Evolutionary conservation across 495 filamentous ascomycete species (phyloP), one percentile per base, ranked within the genome.

Genomic region (Ascodesmis nigricans): DNA sequence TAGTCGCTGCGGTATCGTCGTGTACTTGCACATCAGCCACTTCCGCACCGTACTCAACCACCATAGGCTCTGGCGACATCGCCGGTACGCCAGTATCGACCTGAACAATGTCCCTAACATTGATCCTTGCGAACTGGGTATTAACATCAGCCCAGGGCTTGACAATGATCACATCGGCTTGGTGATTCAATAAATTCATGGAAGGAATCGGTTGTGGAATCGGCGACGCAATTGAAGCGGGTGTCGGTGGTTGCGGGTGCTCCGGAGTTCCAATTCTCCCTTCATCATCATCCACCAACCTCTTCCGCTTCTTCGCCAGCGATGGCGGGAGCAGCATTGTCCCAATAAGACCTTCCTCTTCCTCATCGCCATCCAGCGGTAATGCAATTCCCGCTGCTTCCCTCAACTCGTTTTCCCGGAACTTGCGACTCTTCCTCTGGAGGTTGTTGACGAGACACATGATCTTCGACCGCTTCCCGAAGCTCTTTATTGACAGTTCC

Each of bases 401-500:
- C 21, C 36, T 34, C 1, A 38, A 17, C 0, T 20, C 35, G 29
- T 44, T 5, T 3, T 36, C 23, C 20, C 3, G 19, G 17, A 39
- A 46, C 27, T 29, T 38, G 3, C 3, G 7, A 5, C 47, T 50
- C 15, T 22, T 16, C 14, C 2, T 22, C 28, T 30, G 24, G 7
- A 50, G 21, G 3, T 16, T 20, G 2, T 36, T 27, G 6, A 50
- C 45, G n/a, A 17, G 23, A 5, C 35, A 25, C 25, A 50, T 42
- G 10, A 50, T 29, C 17, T 35, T 38, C 20, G 32, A 36, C 10
- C 47, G 30, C 15, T 32, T 41, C 5, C 46, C 46, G 10, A 50
- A 36, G 3, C 46, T 22, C 8, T 27, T 28, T 18, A 51, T 43
- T 8, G 33, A 35, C 4, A 51, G 31, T 15, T 50, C 47, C 3